Conservation (phyloP, 805 yeast genomes). For the Yarrowia sp. region DNA sequence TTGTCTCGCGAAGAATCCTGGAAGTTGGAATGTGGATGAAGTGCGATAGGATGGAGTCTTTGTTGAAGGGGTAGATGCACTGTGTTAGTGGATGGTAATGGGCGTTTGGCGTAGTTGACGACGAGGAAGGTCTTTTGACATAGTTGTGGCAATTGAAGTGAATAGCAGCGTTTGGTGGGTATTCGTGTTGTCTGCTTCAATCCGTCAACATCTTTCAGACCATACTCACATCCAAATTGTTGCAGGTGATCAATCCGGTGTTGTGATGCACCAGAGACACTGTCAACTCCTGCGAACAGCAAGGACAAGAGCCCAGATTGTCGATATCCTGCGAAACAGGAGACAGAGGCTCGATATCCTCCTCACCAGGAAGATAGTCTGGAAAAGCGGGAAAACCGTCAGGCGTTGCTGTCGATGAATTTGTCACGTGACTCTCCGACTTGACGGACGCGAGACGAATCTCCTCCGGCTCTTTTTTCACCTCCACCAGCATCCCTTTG, state of each 20-base stretch:
- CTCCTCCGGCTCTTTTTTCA: no score
- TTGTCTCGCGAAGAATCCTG: constrained; percentile 24
- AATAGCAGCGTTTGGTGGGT: no score
- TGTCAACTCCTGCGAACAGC: neutral
- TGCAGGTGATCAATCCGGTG: constrained; percentile 6
- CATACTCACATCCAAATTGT: constrained; percentile 17
- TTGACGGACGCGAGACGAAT: neutral
- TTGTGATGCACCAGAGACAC: neutral
- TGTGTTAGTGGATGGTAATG: constrained; percentile 1
- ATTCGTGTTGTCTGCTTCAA: no score
- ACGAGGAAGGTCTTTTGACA: no score
- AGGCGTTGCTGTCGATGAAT: neutral
- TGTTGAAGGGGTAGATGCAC: constrained; percentile 30
- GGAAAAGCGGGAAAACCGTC: neutral
- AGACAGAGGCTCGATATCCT: neutral
- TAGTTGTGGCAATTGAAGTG: no score
- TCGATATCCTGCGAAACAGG: neutral
- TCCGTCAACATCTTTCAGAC: no score
- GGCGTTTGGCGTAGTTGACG: no score
- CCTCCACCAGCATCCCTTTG: no score
- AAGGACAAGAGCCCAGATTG: constrained; percentile 10
- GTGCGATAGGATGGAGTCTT: constrained; percentile 2
- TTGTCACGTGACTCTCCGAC: neutral
- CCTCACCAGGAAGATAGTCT: neutral
- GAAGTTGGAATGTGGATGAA: constrained; percentile 11